phyloP scores from a whole-genome alignment of 78 protist species.

The Tieghemostelium lacteum region DNA sequence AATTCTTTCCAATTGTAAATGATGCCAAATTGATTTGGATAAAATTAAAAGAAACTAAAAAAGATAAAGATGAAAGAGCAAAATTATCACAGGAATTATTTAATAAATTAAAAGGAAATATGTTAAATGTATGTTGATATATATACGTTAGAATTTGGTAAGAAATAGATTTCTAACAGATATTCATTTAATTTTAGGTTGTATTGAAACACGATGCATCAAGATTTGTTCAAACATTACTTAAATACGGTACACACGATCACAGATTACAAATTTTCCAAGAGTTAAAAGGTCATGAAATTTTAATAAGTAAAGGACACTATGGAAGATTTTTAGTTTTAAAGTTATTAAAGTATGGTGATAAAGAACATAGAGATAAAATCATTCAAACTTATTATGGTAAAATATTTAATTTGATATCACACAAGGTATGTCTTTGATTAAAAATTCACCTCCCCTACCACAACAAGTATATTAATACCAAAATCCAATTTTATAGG shows the following conservation, averaged over 20 bases:
- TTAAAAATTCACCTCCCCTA: not conserved
- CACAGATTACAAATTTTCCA: slow-evolving; percentile 41
- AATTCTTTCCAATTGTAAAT: slow-evolving; percentile 9
- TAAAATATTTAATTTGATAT: not conserved
- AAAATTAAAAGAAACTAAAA: slow-evolving; percentile 33
- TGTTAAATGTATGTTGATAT: slow-evolving; percentile 1
- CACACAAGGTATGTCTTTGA: not conserved
- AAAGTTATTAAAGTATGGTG: slow-evolving; percentile 43
- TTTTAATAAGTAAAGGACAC: not conserved
- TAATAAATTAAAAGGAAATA: slow-evolving; percentile 27
- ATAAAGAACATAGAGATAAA: slow-evolving; percentile 25
- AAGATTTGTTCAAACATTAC: slow-evolving; percentile 65
- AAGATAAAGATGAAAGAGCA: slow-evolving; percentile 23
- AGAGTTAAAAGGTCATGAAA: slow-evolving; percentile 60
- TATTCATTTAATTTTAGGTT: not conserved
- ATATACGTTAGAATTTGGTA: not conserved
- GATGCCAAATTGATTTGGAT: slow-evolving; percentile 67
- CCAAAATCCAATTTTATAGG: not conserved
- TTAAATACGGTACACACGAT: slow-evolving; percentile 67
- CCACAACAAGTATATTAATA: not conserved
- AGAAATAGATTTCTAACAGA: too few species aligned
- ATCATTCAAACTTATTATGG: slow-evolving; percentile 55
- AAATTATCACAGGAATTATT: not conserved
- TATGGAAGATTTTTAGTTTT: slow-evolving; percentile 66
- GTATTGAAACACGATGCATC: slow-evolving; percentile 83